These are phyloP conservation scores for Colletotrichum filicis DNA, from an alignment of 2,329 filamentous ascomycete species.

Conservation along the genomic window DNA sequence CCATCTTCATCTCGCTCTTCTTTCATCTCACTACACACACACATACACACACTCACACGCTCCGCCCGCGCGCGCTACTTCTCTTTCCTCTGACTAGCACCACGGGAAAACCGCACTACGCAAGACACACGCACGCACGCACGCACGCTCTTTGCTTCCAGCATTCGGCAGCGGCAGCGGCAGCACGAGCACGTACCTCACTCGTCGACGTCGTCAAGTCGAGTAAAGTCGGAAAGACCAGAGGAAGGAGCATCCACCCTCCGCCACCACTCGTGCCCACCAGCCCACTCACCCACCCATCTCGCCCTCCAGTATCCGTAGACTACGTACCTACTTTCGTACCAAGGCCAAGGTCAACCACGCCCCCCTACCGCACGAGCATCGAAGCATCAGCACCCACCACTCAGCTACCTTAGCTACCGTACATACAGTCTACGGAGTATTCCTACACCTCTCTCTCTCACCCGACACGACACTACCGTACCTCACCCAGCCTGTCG, in stretches of 20 bases:
- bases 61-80: slow-evolving; percentile 18
- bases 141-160: not conserved
- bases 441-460: not conserved
- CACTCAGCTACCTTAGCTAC: not conserved
- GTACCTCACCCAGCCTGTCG: not conserved
- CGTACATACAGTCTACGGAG: too few relatives aligned
- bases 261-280: not conserved
- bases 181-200: not conserved
- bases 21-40: slow-evolving; percentile 9
- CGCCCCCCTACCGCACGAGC: slow-evolving; percentile 18
- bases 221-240: slow-evolving; percentile 4
- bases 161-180: not conserved
- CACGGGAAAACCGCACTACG: not conserved
- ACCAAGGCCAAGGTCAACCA: slow-evolving; percentile 17
- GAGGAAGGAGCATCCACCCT: slow-evolving; percentile 11
- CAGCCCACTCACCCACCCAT: slow-evolving; percentile 4
- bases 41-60: not conserved
- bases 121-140: not conserved
- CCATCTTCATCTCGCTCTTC: slow-evolving; percentile 1
- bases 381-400: not conserved
- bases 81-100: slow-evolving; percentile 2
- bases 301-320: not conserved
- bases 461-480: not conserved
- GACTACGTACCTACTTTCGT: not conserved
- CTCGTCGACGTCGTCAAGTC: slow-evolving; percentile 8